Evolutionary conservation across 2,329 filamentous ascomycete genomes (phyloP).

Genomic region (Aphanoascus verrucosus): DNA sequence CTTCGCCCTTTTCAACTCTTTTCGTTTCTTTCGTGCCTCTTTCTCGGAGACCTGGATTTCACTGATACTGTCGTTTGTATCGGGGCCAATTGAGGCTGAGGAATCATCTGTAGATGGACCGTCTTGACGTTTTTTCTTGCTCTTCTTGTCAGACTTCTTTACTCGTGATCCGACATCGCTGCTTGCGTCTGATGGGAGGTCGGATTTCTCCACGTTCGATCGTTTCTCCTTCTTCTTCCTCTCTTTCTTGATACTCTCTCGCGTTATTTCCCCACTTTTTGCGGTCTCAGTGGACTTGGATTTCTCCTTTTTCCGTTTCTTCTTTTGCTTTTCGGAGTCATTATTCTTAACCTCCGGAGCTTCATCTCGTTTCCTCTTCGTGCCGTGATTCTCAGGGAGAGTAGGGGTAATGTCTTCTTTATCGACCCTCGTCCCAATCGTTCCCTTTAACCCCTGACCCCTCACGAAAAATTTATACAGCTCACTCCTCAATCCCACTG

Average conservation of each 20-base stretch:
- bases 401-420: not conserved
- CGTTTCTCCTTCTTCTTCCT: slow-evolving; percentile 15
- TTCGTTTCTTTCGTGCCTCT: slow-evolving; percentile 9
- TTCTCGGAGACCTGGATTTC: slow-evolving; percentile 17
- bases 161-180: slow-evolving; percentile 9
- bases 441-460: slow-evolving; percentile 67
- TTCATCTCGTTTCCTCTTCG: slow-evolving; percentile 30
- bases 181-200: not conserved
- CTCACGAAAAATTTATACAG: slow-evolving; percentile 78
- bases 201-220: not conserved
- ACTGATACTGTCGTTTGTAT: not conserved
- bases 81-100: slow-evolving; percentile 16
- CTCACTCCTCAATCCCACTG: slow-evolving; percentile 38
- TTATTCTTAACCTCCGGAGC: not conserved
- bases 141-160: slow-evolving; percentile 6
- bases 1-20: slow-evolving; percentile 16
- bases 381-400: slow-evolving; percentile 17
- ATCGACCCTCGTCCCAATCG: slow-evolving; percentile 30
- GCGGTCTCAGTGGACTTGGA: not conserved
- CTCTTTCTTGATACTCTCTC: slow-evolving; percentile 14
- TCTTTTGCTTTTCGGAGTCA: slow-evolving; percentile 20
- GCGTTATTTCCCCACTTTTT: not conserved
- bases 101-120: not conserved
- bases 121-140: slow-evolving; percentile 18
- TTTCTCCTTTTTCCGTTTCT: slow-evolving; percentile 22